Base-by-base conservation (phyloP, 1,139 yeast species). In the Candida sp. region DNA sequence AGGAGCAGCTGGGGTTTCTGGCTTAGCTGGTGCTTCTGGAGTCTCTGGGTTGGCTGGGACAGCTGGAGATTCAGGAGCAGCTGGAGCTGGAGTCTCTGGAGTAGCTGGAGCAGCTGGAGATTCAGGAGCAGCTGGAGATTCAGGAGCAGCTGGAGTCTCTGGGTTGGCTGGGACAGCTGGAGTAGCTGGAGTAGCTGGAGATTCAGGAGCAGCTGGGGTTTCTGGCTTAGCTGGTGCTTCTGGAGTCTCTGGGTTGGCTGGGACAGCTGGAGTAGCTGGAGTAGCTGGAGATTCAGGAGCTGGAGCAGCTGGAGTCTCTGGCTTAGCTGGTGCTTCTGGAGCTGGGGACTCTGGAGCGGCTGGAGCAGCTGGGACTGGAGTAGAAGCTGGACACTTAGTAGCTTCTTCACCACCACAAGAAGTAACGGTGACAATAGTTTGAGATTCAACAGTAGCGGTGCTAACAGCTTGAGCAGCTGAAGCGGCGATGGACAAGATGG, bases 401-500 rank as follows among this genome's bases (percentile, higher is more conserved):
- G 68, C 73, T 17, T 6, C 26, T 43, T 62, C 57, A 42, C 69
- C 60, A 58, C 65, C 78, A 70, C 81, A 77, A 56, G 70, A 69
- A 58, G 80, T 75, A 69, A 77, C 68, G 65, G 80, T 74, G 51
- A 69, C 75, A 23, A 54, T 37, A 33, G 58, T 54, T 51, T 49
- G 27, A 33, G 55, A 42, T 38, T 48, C 51, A 54, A 64, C 72
- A 49, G 69, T 65, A 52, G 60, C 62, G 55, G 75, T 70, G 51
- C 59, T 61, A 56, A 63, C 72, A 47, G 56, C 50, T 47, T 58
- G 59, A 58, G 64, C 73, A 47, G 50, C 53, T 49, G 70, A 67
- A 55, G 68, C 77, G 56, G 73, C 74, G 57, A 73, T 69, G 59
- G 77, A 75, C 67, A 75, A 63, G 66, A 74, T 65, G 57, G 80